phyloP scores from a whole-genome alignment of 2,329 filamentous ascomycete species.

The Claviceps purpurea region DNA sequence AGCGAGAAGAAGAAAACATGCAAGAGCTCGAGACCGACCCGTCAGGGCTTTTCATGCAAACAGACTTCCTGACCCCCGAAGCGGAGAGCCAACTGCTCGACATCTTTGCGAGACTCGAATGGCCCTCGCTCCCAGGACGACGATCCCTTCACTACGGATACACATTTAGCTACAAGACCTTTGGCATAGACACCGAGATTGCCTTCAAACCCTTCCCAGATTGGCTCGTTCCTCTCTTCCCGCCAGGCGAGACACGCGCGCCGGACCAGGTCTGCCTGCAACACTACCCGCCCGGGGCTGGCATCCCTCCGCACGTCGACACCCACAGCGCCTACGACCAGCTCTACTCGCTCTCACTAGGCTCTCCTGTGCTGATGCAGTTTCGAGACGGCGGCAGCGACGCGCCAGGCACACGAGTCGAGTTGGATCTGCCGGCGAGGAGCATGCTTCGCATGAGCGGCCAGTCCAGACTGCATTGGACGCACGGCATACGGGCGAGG shows the following conservation, averaged over 20 bases:
- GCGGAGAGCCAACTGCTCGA: constrained; percentile 31
- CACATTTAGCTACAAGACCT: constrained; percentile 45
- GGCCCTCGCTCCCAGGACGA: constrained; percentile 4
- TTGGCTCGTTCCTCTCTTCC: constrained; percentile 36
- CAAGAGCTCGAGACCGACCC: constrained; percentile 16
- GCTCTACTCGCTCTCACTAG: constrained; percentile 31
- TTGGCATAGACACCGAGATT: constrained; percentile 31
- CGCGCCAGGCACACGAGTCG: constrained; percentile 16
- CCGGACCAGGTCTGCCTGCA: constrained; percentile 48
- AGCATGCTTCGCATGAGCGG: constrained; percentile 39
- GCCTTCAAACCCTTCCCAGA: constrained; percentile 37
- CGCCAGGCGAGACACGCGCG: constrained; percentile 26
- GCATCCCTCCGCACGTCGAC: constrained; percentile 49
- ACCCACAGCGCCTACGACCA: constrained; percentile 34
- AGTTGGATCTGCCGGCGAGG: constrained; percentile 33
- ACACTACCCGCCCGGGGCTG: constrained; percentile 44
- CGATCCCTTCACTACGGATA: constrained; percentile 34
- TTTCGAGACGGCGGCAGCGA: constrained; percentile 22
- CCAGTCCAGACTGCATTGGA: constrained; percentile 39
- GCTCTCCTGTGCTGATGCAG: constrained; percentile 29
- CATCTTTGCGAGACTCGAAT: constrained; percentile 3
- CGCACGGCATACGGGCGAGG: constrained; percentile 39
- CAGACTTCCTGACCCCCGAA: constrained; percentile 30
- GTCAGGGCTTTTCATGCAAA: constrained; percentile 28
- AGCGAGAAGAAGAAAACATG: constrained; percentile 8